These are phyloP conservation scores for Fusarium stilboides DNA, from an alignment of 2,329 filamentous ascomycete species.

Conservation along the genomic window DNA sequence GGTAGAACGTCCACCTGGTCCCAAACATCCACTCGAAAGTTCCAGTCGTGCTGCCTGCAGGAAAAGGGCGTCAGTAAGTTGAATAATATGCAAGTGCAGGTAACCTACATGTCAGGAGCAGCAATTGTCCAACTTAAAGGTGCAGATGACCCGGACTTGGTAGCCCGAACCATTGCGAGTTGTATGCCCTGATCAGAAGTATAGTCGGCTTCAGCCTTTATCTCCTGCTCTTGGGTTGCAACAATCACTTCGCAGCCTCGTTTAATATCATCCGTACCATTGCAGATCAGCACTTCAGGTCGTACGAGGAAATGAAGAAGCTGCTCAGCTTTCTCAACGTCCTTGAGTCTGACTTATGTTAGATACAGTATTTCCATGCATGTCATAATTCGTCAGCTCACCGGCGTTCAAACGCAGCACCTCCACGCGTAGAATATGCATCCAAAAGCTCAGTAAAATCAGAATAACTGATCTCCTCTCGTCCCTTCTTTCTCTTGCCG, in stretches of 20 bases:
- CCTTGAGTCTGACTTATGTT: constrained; percentile 37
- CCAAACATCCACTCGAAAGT: constrained; percentile 51
- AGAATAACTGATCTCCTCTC: constrained; percentile 44
- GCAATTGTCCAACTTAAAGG: constrained; percentile 54
- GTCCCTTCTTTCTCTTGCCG: constrained; percentile 47
- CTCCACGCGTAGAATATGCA: constrained; percentile 51
- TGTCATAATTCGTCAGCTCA: constrained; percentile 27
- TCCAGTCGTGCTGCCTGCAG: constrained; percentile 55
- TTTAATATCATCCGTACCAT: constrained; percentile 20
- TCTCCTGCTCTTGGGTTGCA: constrained; percentile 34
- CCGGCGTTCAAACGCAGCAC: constrained; percentile 50
- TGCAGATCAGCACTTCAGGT: constrained; percentile 32
- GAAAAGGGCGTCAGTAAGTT: constrained; percentile 21
- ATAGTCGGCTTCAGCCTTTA: constrained; percentile 43
- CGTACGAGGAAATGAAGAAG: constrained; percentile 35
- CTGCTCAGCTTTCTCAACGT: constrained; percentile 29
- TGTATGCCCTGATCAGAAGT: constrained; percentile 22
- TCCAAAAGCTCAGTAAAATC: constrained; percentile 49
- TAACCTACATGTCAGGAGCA: constrained; percentile 56
- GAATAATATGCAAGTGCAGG: no score
- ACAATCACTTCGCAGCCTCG: constrained; percentile 44
- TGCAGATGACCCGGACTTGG: constrained; percentile 40
- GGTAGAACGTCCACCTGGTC: constrained; percentile 38
- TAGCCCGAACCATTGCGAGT: constrained; percentile 45
- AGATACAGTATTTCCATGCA: constrained; percentile 4